Base-by-base conservation (phyloP, 768 basidiomycete genomes). In the Suillus placidus region DNA sequence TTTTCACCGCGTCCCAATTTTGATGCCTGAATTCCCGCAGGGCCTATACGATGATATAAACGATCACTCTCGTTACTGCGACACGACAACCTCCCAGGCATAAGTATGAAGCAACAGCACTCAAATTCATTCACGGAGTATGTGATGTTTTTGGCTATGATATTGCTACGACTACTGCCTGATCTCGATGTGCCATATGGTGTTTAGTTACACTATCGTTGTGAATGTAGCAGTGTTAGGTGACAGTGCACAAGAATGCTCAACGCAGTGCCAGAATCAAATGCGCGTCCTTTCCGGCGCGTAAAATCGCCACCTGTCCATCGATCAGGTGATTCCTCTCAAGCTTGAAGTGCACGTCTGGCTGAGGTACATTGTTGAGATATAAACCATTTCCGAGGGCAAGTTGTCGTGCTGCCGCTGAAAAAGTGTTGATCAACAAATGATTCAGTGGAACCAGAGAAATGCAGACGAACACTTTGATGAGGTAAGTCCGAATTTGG, bases 201-300 rank as follows among this genome's bases (percentile, higher is more conserved):
- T 9, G 26, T 16, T 30, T 55, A 55, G 4, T 13, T n/a, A 35
- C 20, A 57, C 7, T 23, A n/a, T 8, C 12, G n/a, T 56, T 35
- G 35, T 8, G n/a, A 37, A 56, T 14, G 6, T 23, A 14, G n/a
- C 35, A 16, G 35, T 37, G 35, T 16, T n/a, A 8, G 13, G n/a
- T 20, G 52, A 54, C 18, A 30, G 34, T 55, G 34, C 34, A 54
- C 20, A 20, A 55, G 32, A n/a, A 13, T 20, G 23, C 18, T 65
- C 65, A 78, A 56, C 64, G 73, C 34, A 83, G 64, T 42, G 74
- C 84, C 10, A 94, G 70, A 47, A 93, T 82, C 45, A 86, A 72
- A 67, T 89, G 80, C 55, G 89, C 90, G 67, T 90, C 88, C 73
- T 91, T 93, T 5, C 94, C 94, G 45, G 87, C 86, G 20, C 91